Percentiles rank a stretch among this genome's conserved stretches.
Conservation (phyloP, 2,329 filamentous ascomycete species). For the Coleophoma cylindrospora region DNA sequence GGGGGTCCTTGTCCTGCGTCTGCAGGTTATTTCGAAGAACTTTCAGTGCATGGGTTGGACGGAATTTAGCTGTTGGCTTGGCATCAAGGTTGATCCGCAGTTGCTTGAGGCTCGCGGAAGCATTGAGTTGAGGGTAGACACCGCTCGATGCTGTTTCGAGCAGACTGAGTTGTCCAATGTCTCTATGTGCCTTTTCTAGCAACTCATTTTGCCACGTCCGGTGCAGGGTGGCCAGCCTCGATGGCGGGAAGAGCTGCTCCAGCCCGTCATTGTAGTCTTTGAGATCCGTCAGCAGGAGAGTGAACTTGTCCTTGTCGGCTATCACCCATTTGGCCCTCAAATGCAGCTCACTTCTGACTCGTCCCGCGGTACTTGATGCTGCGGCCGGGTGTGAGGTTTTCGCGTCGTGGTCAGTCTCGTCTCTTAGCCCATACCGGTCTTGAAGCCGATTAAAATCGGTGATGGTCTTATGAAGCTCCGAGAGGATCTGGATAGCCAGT, state of each 20-base stretch:
- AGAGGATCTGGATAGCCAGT: conserved; percentile 36
- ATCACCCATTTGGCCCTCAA: conserved; percentile 39
- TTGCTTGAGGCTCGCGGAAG: conserved; percentile 38
- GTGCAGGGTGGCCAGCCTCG: conserved; percentile 35
- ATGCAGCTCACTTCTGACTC: conserved; percentile 15
- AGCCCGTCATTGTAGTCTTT: conserved; percentile 44
- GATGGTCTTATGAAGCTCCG: conserved; percentile 37
- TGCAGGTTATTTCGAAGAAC: conserved; percentile 29
- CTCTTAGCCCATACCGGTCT: conserved; percentile 35
- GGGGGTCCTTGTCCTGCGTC: conserved; percentile 13
- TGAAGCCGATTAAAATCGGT: conserved; percentile 37
- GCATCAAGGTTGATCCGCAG: conserved; percentile 41
- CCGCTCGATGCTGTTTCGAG: conserved; percentile 36
- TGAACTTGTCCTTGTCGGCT: conserved; percentile 41
- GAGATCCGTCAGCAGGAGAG: conserved; percentile 32
- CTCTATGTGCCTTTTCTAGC: conserved; percentile 37
- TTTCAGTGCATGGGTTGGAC: conserved; percentile 36
- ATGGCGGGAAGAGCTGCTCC: conserved; percentile 39
- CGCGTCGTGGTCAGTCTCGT: conserved; percentile 17
- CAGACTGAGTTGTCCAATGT: conserved; percentile 34
- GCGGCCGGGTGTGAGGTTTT: too few relatives aligned
- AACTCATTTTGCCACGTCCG: conserved; percentile 42
- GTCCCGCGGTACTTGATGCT: conserved; percentile 4
- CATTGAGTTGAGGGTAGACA: conserved; percentile 36
- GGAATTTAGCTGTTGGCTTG: conserved; percentile 33